These are phyloP conservation scores for Coccomyxa sp. DNA, from an alignment of 139 green algal genomes.

Conservation along the genomic window DNA sequence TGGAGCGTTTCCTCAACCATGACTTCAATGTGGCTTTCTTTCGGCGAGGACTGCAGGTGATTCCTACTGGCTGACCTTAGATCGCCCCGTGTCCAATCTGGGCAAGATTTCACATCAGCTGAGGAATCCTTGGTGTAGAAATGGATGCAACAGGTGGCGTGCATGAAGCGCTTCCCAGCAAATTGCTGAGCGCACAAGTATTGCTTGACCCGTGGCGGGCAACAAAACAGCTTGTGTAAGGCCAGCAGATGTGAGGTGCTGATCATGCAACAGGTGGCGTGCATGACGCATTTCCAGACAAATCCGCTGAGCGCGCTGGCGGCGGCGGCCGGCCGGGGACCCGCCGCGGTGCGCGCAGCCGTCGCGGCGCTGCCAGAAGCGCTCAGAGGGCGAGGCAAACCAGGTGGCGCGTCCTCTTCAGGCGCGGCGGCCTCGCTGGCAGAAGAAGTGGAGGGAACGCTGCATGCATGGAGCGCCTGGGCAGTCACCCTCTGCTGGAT, in stretches of 20 bases:
- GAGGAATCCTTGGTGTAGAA: not conserved
- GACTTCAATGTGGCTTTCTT: constrained; percentile 15
- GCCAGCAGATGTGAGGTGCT: not conserved
- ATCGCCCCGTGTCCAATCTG: not conserved
- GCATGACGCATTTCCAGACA: constrained; percentile 30
- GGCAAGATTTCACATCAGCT: not conserved
- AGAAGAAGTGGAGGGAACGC: not conserved
- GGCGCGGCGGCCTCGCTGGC: not conserved
- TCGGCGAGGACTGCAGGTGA: constrained; percentile 14
- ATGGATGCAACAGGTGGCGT: not conserved
- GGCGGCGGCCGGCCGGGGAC: constrained; percentile 3
- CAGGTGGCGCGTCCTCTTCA: not conserved
- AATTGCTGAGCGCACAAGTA: not conserved
- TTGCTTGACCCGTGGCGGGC: not conserved
- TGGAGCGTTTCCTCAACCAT: constrained; percentile 15
- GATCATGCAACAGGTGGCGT: constrained; percentile 28
- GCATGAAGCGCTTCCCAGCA: not conserved
- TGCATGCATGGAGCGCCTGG: constrained; percentile 4
- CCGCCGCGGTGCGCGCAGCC: constrained; percentile 8
- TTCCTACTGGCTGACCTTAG: not conserved
- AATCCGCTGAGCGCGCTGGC: constrained; percentile 18
- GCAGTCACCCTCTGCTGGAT: constrained; percentile 14
- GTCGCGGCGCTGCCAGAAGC: not conserved
- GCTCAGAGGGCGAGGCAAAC: not conserved
- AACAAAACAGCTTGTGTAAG: not conserved